Evolutionary conservation across 1,139 yeast genomes (phyloP), one percentile per base, ranked within the genome.

Genomic region (Debaryomyces sp.): DNA sequence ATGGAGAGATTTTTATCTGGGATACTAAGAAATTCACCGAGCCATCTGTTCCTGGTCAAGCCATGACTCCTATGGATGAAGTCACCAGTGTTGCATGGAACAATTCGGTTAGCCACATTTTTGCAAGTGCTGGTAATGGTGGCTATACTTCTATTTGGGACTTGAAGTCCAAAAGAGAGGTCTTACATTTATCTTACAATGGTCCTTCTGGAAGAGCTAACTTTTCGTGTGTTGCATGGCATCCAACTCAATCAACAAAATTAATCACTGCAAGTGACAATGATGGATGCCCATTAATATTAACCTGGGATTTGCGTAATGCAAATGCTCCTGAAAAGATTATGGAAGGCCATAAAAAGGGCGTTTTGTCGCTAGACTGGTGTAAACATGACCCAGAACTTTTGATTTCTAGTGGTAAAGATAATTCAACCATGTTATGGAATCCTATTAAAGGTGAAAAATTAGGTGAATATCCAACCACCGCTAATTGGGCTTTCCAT

Each of bases 121-220:
- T 95, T 66, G 99, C 98, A 23, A 80, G 89, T 48, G 96, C 97
- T 6, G 91, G 96, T 40, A 78, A 80, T 58, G 81, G 88, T 24
- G 96, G 96, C 15, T 87, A 83, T 66, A 85, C 97, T 5, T 86
- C 97, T 0, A 87, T 95, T 53, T 94, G 97, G 97, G 99, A 95
- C 69, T 75, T 94, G 59, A 88, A 88, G 62, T 83, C 90, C 42
- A 87, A 87, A 66, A 82, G 89, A 61, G 98, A 94, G 67, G 96
- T 92, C 32, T 75, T 94, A 54, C 97, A 90, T 67, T 77, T 94
- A 62, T 80, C 84, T 32, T 85, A 85, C 62, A 73, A 79, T 32
- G 83, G 85, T 9, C 70, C 80, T 10, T 57, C 66, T 58, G 84
- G 79, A 39, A 80, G 81, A 64, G 84, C 87, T 33, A 84, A 76